Evolutionary conservation across 1,139 yeast genomes (phyloP), one percentile per base, ranked within the genome.

Genomic region (Yamadazyma songkhlaensis): DNA sequence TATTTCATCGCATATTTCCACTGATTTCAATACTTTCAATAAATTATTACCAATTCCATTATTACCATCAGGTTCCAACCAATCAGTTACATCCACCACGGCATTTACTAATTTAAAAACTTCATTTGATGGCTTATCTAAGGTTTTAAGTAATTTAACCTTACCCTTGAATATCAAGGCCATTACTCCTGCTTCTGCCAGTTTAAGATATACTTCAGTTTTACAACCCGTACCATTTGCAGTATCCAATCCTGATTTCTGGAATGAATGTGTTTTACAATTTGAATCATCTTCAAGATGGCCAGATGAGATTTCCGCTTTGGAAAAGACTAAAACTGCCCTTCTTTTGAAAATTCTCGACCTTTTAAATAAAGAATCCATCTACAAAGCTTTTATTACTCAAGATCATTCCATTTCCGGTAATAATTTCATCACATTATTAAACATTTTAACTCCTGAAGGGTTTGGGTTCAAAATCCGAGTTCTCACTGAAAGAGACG

Each of bases 291-390:
- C 96, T 2, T 73, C 80, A n/a, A 80, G 81, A 58, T 94, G 98
- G 99, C 98, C 99, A 1, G 96, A 87, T 60, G 96, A 92, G 57
- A 58, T 88, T 4, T 66, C 72, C 26, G 90, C 97, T 1, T 66
- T 89, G 41, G 98, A 92, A 55, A 82, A 84, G 52, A 85, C 96
- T 12, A 94, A 94, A 56, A 76, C 92, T 27, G 98, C 97, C 6
- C 87, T 94, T 49, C 64, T 92, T 49, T 59, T 94, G 36, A 84
- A 85, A 50, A 76, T 90, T 12, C 74, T 78, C 44, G 88, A 86
- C 40, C 59, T 67, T 20, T 49, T 89, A 39, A 59, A 66, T 24
- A 63, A 71, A 38, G 76, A 77, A 37, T 71, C 79, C 2, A 63
- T 68, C 7, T 84, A 84, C 52, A 67, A 65, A 35, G 67, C 84